Evolutionary conservation across 2,329 filamentous ascomycete genomes (phyloP).

Genomic region (Cercospora sp.): DNA sequence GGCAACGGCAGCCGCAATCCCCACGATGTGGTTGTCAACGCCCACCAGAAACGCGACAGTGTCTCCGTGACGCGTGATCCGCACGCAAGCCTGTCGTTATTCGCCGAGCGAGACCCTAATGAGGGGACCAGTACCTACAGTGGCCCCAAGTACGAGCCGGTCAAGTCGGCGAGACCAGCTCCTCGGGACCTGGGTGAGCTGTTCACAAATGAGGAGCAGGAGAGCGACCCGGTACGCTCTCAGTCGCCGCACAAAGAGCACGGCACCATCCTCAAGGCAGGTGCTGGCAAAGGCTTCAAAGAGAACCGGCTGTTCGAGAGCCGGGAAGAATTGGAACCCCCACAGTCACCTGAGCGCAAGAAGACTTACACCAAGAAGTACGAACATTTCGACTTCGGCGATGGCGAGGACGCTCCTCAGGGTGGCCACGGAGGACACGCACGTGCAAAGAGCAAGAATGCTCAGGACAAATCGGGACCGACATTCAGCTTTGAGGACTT

Average conservation of each 20-base stretch:
- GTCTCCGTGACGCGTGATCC: constrained; percentile 46
- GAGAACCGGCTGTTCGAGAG: constrained; percentile 59
- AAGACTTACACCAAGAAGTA: constrained; percentile 77
- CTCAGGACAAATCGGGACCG: constrained; percentile 52
- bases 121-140: constrained; percentile 52
- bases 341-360: constrained; percentile 45
- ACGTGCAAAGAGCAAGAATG: constrained; percentile 33
- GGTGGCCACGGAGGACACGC: constrained; percentile 15
- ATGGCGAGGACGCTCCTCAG: constrained; percentile 53
- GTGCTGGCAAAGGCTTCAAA: constrained; percentile 53
- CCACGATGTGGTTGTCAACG: constrained; percentile 30
- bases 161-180: constrained; percentile 69
- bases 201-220: constrained; percentile 53
- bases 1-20: constrained; percentile 21
- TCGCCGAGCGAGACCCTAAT: constrained; percentile 66
- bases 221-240: constrained; percentile 32
- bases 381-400: constrained; percentile 80
- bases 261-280: constrained; percentile 48
- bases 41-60: constrained; percentile 36
- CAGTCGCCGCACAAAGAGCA: constrained; percentile 40
- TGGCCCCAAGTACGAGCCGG: constrained; percentile 58
- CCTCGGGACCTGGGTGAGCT: constrained; percentile 71
- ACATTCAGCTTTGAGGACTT: constrained; percentile 92
- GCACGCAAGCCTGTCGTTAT: constrained; percentile 71
- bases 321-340: constrained; percentile 47